Conservation (phyloP, 2,329 filamentous ascomycete species). For the Calonectria montana region DNA sequence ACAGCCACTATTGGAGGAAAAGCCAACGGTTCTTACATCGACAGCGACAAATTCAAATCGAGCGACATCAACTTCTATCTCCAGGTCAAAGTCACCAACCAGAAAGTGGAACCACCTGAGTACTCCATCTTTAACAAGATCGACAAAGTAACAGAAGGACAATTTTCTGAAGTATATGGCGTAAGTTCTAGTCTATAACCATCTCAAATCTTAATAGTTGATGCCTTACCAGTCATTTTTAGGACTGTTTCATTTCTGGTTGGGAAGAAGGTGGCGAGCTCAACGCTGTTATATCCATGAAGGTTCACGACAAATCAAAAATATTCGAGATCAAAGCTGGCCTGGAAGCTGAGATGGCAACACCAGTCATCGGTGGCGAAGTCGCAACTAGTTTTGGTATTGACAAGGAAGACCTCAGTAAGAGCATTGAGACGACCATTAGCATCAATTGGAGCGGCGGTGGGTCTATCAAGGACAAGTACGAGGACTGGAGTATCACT, state of each 20-base stretch:
- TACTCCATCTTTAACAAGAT: background rate
- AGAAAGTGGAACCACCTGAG: background rate
- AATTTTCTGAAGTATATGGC: conserved; percentile 9
- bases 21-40: conserved; percentile 5
- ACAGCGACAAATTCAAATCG: conserved; percentile 17
- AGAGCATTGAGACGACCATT: background rate
- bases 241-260: conserved; percentile 15
- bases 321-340: background rate
- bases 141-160: background rate
- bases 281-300: background rate
- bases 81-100: conserved; percentile 7
- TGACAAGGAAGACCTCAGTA: background rate
- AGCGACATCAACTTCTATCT: conserved; percentile 14
- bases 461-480: background rate
- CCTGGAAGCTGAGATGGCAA: background rate
- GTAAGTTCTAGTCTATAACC: background rate
- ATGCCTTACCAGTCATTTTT: background rate
- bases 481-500: background rate
- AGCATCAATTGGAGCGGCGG: conserved; percentile 3
- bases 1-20: background rate
- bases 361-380: background rate
- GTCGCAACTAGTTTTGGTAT: background rate
- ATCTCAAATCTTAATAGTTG: background rate
- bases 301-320: conserved; percentile 6
- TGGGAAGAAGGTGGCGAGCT: conserved; percentile 13